Conservation (phyloP, 139 green algal species). For the Coelastrella sp. region DNA sequence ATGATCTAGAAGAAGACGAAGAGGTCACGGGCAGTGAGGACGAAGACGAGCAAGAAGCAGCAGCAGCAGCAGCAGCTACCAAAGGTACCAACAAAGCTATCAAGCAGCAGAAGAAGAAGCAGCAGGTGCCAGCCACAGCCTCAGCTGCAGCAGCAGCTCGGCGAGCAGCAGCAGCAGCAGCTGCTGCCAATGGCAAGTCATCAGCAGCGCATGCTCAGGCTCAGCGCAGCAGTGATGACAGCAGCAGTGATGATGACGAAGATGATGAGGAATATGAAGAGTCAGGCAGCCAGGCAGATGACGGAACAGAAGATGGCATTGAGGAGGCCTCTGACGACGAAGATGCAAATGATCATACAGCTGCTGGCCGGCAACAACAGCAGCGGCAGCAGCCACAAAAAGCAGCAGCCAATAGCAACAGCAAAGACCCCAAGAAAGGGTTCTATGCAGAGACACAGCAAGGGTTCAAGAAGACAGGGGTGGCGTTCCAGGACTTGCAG, state of each 20-base stretch:
- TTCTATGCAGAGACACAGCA: constrained; percentile 72
- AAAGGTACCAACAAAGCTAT: background rate
- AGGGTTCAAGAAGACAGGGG: constrained; percentile 46
- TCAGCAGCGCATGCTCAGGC: constrained; percentile 11
- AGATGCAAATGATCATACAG: background rate
- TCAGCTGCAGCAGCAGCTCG: constrained; percentile 20
- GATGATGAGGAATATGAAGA: background rate
- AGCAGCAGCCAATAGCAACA: constrained; percentile 21
- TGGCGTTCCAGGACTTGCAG: constrained; percentile 89
- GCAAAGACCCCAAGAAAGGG: background rate
- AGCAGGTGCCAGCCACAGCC: background rate
- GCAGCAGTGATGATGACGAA: background rate
- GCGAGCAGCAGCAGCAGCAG: background rate
- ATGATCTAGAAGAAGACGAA: constrained; percentile 47
- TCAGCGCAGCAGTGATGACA: background rate
- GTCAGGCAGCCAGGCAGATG: background rate
- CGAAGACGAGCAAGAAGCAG: background rate
- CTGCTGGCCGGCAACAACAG: constrained; percentile 8
- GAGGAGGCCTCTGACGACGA: background rate
- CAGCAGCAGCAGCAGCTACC: constrained; percentile 23
- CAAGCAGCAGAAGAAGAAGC: constrained; percentile 11
- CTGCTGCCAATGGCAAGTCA: background rate
- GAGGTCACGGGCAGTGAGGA: constrained; percentile 58
- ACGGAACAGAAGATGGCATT: background rate
- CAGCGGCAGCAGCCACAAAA: constrained; percentile 34